Conservation (phyloP, 306 rosid genomes). For the Clitoria ternatea region DNA sequence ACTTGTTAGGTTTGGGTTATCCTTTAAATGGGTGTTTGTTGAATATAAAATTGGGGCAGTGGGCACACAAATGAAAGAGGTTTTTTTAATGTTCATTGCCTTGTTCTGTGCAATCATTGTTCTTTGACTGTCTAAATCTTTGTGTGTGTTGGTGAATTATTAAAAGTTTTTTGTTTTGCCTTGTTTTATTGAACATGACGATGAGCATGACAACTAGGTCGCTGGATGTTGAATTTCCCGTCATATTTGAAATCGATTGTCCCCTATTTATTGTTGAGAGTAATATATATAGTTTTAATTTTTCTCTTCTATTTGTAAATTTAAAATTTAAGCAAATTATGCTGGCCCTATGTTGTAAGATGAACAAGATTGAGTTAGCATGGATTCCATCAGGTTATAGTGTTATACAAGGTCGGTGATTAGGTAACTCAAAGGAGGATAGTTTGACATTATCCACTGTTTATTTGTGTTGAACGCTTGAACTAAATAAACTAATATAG, state of each 20-base stretch:
- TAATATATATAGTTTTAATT: too few relatives aligned
- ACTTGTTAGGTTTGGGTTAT: constrained; percentile 8
- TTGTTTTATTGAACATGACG: constrained; percentile 29
- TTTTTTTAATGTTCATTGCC: neutral
- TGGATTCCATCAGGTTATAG: neutral
- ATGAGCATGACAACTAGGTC: neutral
- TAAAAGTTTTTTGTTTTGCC: constrained; percentile 13
- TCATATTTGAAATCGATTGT: neutral
- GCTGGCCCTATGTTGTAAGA: neutral
- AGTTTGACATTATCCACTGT: neutral
- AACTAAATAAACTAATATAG: neutral
- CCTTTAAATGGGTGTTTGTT: constrained; percentile 38
- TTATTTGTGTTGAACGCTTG: neutral
- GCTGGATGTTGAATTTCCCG: neutral
- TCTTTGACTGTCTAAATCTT: constrained; percentile 28
- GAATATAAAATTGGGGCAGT: constrained; percentile 35
- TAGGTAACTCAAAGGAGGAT: constrained; percentile 6
- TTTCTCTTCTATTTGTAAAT: neutral
- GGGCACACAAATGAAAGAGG: constrained; percentile 32
- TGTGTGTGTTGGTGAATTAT: constrained; percentile 17
- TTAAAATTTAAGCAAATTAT: neutral
- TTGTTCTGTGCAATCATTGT: constrained; percentile 32
- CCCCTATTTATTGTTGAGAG: neutral
- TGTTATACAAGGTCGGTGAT: constrained; percentile 4
- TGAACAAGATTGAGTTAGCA: neutral